Evolutionary conservation across 2,329 filamentous ascomycete species (phyloP).

Genomic region (Acrocalymma vagum): DNA sequence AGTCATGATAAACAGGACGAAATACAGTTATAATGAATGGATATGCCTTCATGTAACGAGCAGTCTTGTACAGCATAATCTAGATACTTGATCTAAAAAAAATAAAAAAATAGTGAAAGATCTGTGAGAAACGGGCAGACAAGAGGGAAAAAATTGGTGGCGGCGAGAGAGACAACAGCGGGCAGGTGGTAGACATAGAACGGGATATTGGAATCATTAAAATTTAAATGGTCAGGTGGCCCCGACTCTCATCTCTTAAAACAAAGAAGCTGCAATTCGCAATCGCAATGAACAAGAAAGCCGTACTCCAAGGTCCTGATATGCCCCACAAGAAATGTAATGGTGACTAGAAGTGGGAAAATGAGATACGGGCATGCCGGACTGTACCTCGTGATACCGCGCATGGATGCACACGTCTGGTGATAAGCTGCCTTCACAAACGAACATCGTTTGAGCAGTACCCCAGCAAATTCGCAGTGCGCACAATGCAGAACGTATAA

Average conservation of each 20-base stretch:
- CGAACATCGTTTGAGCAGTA: too few relatives aligned
- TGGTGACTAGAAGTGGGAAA: too few relatives aligned
- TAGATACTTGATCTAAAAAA: not conserved
- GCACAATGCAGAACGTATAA: conserved; percentile 14
- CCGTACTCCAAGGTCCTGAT: conserved; percentile 36
- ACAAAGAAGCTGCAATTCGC: conserved; percentile 19
- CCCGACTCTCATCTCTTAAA: conserved; percentile 36
- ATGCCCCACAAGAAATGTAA: conserved; percentile 18
- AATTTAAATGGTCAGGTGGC: conserved; percentile 43
- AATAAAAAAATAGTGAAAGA: not conserved
- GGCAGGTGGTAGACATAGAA: too few relatives aligned
- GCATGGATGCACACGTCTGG: not conserved
- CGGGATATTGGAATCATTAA: conserved; percentile 28
- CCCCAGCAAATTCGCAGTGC: conserved; percentile 3
- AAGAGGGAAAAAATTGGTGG: conserved; percentile 8
- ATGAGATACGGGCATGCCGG: not conserved
- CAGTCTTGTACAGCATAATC: not conserved
- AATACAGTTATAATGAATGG: not conserved
- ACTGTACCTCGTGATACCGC: too few relatives aligned
- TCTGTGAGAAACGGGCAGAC: not conserved
- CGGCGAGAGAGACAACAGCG: too few relatives aligned
- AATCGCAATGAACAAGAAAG: conserved; percentile 18
- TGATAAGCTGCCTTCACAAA: too few relatives aligned
- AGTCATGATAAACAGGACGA: not conserved
- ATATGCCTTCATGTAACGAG: not conserved